Conservation (phyloP, 495 filamentous ascomycete genomes). For the Bryoglossum gracile region DNA sequence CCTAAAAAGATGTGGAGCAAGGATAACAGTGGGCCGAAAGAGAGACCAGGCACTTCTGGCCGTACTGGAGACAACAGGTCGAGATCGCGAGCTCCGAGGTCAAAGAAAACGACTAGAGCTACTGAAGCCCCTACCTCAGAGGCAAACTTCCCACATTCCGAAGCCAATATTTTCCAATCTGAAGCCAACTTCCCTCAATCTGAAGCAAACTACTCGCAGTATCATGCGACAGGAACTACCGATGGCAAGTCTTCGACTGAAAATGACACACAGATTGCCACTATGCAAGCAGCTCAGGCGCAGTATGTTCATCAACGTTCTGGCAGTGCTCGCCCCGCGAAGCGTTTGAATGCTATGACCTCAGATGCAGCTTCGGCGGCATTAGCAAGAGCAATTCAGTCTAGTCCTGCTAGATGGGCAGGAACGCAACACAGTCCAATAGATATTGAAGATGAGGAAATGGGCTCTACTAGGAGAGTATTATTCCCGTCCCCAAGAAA, state of each 20-base stretch:
- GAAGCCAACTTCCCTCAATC: slow-evolving; percentile 31
- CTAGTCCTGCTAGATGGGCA: slow-evolving; percentile 58
- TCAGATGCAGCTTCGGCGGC: slow-evolving; percentile 51
- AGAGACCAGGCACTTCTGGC: slow-evolving; percentile 38
- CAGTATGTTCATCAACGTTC: slow-evolving; percentile 28
- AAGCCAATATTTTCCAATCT: slow-evolving; percentile 35
- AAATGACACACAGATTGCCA: slow-evolving; percentile 7
- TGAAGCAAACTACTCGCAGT: slow-evolving; percentile 34
- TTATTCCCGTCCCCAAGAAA: slow-evolving; percentile 70
- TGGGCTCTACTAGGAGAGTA: slow-evolving; percentile 66
- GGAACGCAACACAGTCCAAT: slow-evolving; percentile 63
- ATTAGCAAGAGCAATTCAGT: slow-evolving; percentile 57
- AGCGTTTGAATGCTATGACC: slow-evolving; percentile 27
- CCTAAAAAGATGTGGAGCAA: slow-evolving; percentile 81
- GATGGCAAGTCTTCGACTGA: slow-evolving; percentile 9
- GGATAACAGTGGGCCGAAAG: slow-evolving; percentile 73
- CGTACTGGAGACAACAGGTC: slow-evolving; percentile 38
- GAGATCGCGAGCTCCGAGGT: slow-evolving; percentile 36
- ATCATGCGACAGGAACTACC: slow-evolving; percentile 8
- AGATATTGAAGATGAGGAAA: slow-evolving; percentile 44
- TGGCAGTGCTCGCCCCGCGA: slow-evolving; percentile 25
- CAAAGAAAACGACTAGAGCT: slow-evolving; percentile 34
- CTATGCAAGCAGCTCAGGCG: slow-evolving; percentile 20
- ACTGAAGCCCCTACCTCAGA: slow-evolving; percentile 36
- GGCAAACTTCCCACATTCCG: slow-evolving; percentile 31